phyloP scores from a whole-genome alignment of 2,329 filamentous ascomycete genomes.

The Fusarium globosum region DNA sequence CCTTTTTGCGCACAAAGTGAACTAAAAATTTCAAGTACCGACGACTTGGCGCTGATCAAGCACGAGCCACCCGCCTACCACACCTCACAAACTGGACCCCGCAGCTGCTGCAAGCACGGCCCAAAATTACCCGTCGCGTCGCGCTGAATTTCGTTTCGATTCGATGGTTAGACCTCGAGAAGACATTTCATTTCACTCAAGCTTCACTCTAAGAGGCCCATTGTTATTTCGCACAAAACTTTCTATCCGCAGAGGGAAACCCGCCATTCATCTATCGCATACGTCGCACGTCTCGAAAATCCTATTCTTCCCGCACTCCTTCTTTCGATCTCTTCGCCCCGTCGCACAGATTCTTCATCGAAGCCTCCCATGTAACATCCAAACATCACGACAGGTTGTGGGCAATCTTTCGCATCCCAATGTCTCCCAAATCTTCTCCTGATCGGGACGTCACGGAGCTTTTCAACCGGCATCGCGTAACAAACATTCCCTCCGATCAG shows the following conservation, averaged over 20 bases:
- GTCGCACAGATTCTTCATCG: constrained; percentile 9
- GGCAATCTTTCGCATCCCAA: constrained; percentile 37
- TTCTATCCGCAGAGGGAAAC: not conserved
- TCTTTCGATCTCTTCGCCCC: not conserved
- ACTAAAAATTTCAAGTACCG: constrained; percentile 24
- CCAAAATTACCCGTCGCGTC: constrained; percentile 40
- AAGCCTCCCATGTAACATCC: constrained; percentile 39
- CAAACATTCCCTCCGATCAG: constrained; percentile 55
- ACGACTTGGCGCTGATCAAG: constrained; percentile 26
- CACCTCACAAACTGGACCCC: constrained; percentile 21
- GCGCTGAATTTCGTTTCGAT: constrained; percentile 25
- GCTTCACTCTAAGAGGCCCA: not conserved
- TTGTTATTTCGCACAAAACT: not conserved
- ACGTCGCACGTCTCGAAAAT: not conserved
- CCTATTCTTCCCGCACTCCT: not conserved
- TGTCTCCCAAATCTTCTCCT: constrained; percentile 44
- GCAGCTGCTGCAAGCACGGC: constrained; percentile 30
- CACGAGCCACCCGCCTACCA: constrained; percentile 31
- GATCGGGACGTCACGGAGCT: constrained; percentile 39
- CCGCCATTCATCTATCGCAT: not conserved
- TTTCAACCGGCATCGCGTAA: constrained; percentile 44
- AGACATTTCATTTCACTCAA: constrained; percentile 2
- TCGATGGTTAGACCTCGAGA: not conserved
- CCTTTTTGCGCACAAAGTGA: not conserved
- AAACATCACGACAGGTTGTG: constrained; percentile 23